A percentile compares a stretch with the other conserved stretches of the same genome.
phyloP scores from a whole-genome alignment of 2,329 filamentous ascomycete genomes.

The Tolypocladium ovalisporum region DNA sequence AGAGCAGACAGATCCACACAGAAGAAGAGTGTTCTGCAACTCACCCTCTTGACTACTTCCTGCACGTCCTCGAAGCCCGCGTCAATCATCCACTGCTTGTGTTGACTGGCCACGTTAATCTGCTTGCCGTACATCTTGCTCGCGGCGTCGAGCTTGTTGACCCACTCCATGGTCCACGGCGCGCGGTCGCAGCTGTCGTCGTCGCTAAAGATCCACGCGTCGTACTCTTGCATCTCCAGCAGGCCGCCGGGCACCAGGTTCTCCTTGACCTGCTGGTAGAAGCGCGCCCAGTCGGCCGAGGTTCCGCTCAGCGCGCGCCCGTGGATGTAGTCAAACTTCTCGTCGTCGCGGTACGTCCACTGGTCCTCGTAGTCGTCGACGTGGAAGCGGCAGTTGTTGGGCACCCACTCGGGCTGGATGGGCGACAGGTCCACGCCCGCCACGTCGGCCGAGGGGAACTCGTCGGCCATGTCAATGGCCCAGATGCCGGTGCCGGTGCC shows the following conservation, averaged over 20 bases:
- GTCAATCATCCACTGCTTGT: constrained; percentile 26
- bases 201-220: constrained; percentile 26
- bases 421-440: constrained; percentile 46
- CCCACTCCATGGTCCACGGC: constrained; percentile 27
- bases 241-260: constrained; percentile 23
- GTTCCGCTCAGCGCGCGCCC: constrained; percentile 20
- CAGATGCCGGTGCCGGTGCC: constrained; percentile 54
- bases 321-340: constrained; percentile 24
- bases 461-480: constrained; percentile 45
- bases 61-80: constrained; percentile 25
- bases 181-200: constrained; percentile 25
- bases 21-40: neutral
- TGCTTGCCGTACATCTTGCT: constrained; percentile 25
- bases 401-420: constrained; percentile 47
- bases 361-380: constrained; percentile 53
- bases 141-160: constrained; percentile 21
- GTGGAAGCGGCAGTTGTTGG: constrained; percentile 52
- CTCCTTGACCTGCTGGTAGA: constrained; percentile 16
- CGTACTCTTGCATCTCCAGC: constrained; percentile 28
- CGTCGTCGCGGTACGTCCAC: constrained; percentile 29
- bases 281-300: constrained; percentile 18
- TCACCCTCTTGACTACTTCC: constrained; percentile 17
- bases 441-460: constrained; percentile 23
- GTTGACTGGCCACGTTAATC: constrained; percentile 24
- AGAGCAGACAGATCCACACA: neutral